phyloP scores from a whole-genome alignment of 2,329 filamentous ascomycete genomes.

The Tympanopsis confertula region DNA sequence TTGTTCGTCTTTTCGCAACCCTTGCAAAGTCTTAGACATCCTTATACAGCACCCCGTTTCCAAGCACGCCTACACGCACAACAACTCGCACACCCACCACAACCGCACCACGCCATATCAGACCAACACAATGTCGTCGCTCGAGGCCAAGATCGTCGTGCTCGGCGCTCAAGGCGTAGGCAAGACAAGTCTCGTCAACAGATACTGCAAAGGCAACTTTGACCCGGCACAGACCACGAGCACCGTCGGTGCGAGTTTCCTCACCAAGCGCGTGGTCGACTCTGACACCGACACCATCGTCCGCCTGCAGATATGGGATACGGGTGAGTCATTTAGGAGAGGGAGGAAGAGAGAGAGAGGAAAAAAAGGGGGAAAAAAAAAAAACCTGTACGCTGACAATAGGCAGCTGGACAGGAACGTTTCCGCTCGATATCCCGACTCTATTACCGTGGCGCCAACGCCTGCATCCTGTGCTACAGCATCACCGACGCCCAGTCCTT shows the following conservation, averaged over 20 bases:
- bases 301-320: constrained; percentile 93
- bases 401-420: constrained; percentile 71
- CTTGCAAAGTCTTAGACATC: too few relatives aligned
- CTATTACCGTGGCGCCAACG: constrained; percentile 92
- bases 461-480: constrained; percentile 87
- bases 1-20: too few relatives aligned
- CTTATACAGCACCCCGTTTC: too few relatives aligned
- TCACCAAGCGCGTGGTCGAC: constrained; percentile 72
- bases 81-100: too few relatives aligned
- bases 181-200: constrained; percentile 68
- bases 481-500: constrained; percentile 81
- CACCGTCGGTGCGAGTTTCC: constrained; percentile 71
- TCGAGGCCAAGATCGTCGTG: constrained; percentile 74
- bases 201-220: constrained; percentile 64
- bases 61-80: too few relatives aligned
- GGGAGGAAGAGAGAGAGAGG: background rate
- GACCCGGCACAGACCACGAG: constrained; percentile 51
- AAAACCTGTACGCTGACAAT: background rate
- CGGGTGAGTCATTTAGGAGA: constrained; percentile 33
- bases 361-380: background rate
- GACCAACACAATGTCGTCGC: constrained; percentile 36
- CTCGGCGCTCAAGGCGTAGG: constrained; percentile 70
- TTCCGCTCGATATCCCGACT: constrained; percentile 89
- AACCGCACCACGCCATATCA: too few relatives aligned
- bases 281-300: constrained; percentile 76